Base-by-base conservation (phyloP, 805 yeast species). In the Diddensiella santjacobensis region DNA sequence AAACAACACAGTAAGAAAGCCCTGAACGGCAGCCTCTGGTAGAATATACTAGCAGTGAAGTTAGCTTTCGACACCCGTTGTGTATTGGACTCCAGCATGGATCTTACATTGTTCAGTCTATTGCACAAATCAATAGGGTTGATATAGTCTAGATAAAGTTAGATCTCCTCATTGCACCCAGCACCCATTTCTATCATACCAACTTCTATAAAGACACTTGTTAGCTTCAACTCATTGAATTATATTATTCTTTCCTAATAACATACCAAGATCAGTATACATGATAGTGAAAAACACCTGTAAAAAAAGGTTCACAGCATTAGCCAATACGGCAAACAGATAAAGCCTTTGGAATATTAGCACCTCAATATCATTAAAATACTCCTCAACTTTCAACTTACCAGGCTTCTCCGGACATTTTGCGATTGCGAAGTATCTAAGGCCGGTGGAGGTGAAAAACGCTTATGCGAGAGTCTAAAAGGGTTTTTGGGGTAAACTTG, bases 91-190 rank as follows among this genome's bases (percentile, higher is more conserved):
- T 18, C 19, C 36, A 33, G 42, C 22, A 31, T 23, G 5, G 22
- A 26, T 48, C 63, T 51, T 47, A 60, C 63, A 33, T 58, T 82
- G 75, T 93, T 93, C 65, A 93, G 79, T 63, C 87, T 84, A 72
- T 87, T 87, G 72, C 99, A 93, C 60, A 93, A 77, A 71, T 91
- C 98, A 66, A 91, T 88, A 49, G 98, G 98, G 69, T 91, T 93
- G 72, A 91, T 90, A 75, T 91, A 93, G 69, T 93, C 99, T 63
- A 90, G 83, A 70, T 17, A 26, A 26, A 11, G 41, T 40, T 44
- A 38, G 42, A 44, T 8, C 23, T 24, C 6, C 24, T 26, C 31
- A 26, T 13, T 13, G 13, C 11, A 8, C 13, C 31, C 31, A 26
- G 31, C 8, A 26, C 31, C 8, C 13, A 26, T 26, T 26, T 17